Conservation (phyloP, 768 basidiomycete species). For the Rhodotorula toruloides region DNA sequence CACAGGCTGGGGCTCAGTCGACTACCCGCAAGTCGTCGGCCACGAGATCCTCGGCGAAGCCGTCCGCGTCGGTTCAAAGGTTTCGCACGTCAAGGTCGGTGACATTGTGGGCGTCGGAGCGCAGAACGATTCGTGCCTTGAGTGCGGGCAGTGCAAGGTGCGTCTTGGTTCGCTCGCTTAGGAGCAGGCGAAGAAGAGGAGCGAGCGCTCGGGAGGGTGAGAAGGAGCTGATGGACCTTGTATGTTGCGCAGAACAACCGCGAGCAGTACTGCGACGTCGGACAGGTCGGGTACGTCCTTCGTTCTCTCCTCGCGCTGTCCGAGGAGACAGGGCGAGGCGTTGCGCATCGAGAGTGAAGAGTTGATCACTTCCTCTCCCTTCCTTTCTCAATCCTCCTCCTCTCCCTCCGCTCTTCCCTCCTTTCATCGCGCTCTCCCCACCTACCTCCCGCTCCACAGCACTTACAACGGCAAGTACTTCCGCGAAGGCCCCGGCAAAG, state of each 20-base stretch:
- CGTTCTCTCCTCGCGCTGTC: no score
- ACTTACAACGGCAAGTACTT: constrained; percentile 35
- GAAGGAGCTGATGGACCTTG: constrained; percentile 32
- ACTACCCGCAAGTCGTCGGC: constrained; percentile 30
- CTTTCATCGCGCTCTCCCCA: no score
- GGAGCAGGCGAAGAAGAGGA: no score
- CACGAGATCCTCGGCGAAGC: constrained; percentile 38
- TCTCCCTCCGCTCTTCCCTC: no score
- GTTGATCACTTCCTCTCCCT: no score
- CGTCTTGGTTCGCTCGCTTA: no score
- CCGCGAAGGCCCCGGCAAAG: constrained; percentile 34
- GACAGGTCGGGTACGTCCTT: no score
- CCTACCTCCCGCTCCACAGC: no score
- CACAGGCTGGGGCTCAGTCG: constrained; percentile 20
- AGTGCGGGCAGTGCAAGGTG: constrained; percentile 40
- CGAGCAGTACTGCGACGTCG: constrained; percentile 56
- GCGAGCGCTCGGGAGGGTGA: constrained; percentile 60
- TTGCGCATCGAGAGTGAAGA: no score
- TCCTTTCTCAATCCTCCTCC: no score
- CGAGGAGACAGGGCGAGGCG: no score
- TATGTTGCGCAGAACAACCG: constrained; percentile 36
- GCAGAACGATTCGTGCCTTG: constrained; percentile 55
- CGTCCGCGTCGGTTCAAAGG: constrained; percentile 56
- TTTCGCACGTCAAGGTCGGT: constrained; percentile 57
- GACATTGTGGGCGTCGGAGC: constrained; percentile 56